Base-by-base conservation (phyloP, 306 rosid genomes). In the Lathyrus aphaca region DNA sequence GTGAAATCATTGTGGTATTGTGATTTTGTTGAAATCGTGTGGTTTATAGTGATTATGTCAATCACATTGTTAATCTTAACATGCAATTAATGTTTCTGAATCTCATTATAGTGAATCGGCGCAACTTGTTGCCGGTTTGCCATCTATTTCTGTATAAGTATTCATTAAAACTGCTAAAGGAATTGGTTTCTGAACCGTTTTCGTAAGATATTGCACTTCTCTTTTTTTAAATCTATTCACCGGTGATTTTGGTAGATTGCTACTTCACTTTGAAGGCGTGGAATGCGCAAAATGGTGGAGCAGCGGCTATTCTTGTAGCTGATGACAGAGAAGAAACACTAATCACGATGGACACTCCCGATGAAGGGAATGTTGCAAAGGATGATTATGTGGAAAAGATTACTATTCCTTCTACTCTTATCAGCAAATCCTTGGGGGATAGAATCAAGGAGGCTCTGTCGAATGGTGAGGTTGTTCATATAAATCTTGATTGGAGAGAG, bases 331-430 rank as follows among this genome's bases (percentile, higher is more conserved):
- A 15, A 30, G 98, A 94, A 65, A 82, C 81, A 18, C 82, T 94
- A 69, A 90, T 94, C 73, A 94, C 98, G 53, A 94, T 94, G 98
- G 98, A 94, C 82, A 88, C 86, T 73, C 97, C 98, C 10, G 97
- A 94, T 76, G 88, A 84, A 73, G 97, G 78, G 66, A 64, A 85
- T 7, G 78, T 82, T 10, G 72, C 74, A 3, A 83, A 73, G 45
- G 94, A 86, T 23, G 96, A 85, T 62, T 94, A 88, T 32, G 72
- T 94, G 46, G 81, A 88, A 15, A 91, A 90, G 50, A 94, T 94
- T 55, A 83, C 46, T 51, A 88, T 94, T 59, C 98, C 98, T 27
- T 87, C 98, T 15, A 94, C 91, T 32, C 98, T 94, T 62, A 85
- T 94, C 65, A 87, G 88, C 79, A 87, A 88, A 85, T 57, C 88